These are phyloP conservation scores for Daedaleopsis nitida DNA, from an alignment of 768 basidiomycete species.

Conservation along the genomic window DNA sequence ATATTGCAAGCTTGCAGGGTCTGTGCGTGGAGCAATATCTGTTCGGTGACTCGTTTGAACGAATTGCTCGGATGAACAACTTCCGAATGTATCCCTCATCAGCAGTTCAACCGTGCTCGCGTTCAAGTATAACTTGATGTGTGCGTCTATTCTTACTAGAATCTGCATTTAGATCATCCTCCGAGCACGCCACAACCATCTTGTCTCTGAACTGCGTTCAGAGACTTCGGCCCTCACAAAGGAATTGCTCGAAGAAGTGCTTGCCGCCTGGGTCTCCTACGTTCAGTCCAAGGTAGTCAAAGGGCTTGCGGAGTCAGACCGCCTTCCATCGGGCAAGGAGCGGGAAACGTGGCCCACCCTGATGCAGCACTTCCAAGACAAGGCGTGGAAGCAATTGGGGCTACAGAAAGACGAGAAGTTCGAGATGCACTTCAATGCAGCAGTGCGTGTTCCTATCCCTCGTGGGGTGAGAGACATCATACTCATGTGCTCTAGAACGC, in stretches of 20 bases:
- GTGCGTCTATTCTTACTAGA: neutral
- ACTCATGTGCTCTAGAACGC: conserved; percentile 38
- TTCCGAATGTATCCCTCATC: no score
- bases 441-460: conserved; percentile 51
- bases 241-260: conserved; percentile 57
- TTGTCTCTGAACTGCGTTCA: conserved; percentile 62
- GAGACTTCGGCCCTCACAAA: conserved; percentile 57
- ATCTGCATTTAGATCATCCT: conserved; percentile 77
- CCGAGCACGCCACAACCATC: conserved; percentile 80
- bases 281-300: conserved; percentile 64
- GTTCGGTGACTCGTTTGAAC: no score
- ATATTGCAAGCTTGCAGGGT: no score
- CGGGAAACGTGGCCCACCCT: conserved; percentile 52
- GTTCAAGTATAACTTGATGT: no score
- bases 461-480: neutral
- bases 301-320: conserved; percentile 55
- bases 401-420: conserved; percentile 88
- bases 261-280: conserved; percentile 67
- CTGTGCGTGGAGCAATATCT: no score
- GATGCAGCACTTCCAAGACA: conserved; percentile 51
- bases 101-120: no score
- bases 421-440: conserved; percentile 79
- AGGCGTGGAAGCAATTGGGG: conserved; percentile 69
- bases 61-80: no score
- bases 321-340: conserved; percentile 50